These are phyloP conservation scores for Aspergillus tanneri DNA, from an alignment of 2,329 filamentous ascomycete genomes.

Conservation along the genomic window DNA sequence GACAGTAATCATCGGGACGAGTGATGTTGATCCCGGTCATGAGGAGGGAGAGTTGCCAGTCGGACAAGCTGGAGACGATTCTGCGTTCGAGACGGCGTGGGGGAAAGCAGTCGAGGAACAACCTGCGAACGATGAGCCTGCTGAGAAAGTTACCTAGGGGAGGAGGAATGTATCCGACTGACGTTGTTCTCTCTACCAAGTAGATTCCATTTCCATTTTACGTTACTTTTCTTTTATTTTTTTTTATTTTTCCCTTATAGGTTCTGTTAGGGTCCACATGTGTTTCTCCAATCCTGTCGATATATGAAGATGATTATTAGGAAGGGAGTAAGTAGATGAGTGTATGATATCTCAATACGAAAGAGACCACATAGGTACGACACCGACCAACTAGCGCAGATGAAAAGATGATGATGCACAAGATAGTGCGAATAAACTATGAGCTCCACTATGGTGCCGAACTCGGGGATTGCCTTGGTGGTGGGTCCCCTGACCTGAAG, in stretches of 20 bases:
- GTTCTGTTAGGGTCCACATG: background rate
- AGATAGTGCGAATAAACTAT: no score
- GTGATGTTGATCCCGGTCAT: constrained; percentile 7
- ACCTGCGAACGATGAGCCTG: constrained; percentile 3
- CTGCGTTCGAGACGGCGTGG: constrained; percentile 38
- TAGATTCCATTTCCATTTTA: background rate
- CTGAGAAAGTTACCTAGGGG: constrained; percentile 1
- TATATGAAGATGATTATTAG: background rate
- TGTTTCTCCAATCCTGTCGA: background rate
- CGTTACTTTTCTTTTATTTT: background rate
- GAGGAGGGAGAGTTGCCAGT: constrained; percentile 8
- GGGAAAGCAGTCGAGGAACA: constrained; percentile 37
- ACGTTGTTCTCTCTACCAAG: background rate
- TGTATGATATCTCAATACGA: background rate
- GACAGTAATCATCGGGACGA: constrained; percentile 23
- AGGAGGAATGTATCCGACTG: background rate
- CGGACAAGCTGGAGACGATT: constrained; percentile 19
- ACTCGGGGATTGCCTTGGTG: background rate
- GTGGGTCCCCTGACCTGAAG: no score
- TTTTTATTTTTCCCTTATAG: background rate
- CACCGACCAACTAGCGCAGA: no score
- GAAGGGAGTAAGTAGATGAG: background rate
- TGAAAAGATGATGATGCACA: no score
- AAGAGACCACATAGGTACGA: no score
- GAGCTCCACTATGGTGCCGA: background rate